Evolutionary conservation across 2,329 filamentous ascomycete species (phyloP).

Genomic region (Exophiala bonariae): DNA sequence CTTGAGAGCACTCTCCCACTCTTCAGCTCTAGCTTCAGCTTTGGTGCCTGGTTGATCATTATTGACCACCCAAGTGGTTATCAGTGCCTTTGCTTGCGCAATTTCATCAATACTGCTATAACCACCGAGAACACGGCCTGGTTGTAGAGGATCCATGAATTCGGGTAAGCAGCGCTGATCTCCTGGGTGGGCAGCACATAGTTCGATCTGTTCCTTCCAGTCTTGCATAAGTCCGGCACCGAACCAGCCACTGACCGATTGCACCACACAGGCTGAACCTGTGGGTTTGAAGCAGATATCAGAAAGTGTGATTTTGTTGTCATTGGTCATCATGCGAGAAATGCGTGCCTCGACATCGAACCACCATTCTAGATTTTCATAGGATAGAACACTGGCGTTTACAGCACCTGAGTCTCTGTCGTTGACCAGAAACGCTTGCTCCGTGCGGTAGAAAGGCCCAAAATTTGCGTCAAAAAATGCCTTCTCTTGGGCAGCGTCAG

Average conservation of each 20-base stretch:
- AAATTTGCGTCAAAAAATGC: conserved; percentile 90
- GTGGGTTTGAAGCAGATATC: conserved; percentile 95
- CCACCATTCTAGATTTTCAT: conserved; percentile 92
- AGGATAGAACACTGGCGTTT: conserved; percentile 74
- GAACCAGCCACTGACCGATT: conserved; percentile 90
- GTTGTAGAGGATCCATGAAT: conserved; percentile 85
- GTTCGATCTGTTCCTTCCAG: conserved; percentile 72
- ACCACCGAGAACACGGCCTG: conserved; percentile 82
- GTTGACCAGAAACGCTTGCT: conserved; percentile 93
- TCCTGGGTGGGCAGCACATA: conserved; percentile 78
- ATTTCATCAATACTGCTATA: conserved; percentile 63
- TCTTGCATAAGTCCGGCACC: conserved; percentile 62
- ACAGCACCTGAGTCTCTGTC: conserved; percentile 72
- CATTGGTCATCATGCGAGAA: conserved; percentile 66
- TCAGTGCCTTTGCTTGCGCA: conserved; percentile 71
- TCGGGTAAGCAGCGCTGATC: conserved; percentile 72
- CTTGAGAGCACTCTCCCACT: conserved; percentile 83
- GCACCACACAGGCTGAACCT: conserved; percentile 84
- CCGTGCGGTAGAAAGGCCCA: conserved; percentile 90
- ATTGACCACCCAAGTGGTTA: conserved; percentile 92
- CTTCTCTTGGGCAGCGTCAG: conserved; percentile 88
- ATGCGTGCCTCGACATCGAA: conserved; percentile 82
- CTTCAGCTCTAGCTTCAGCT: conserved; percentile 72
- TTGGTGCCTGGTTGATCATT: conserved; percentile 76
- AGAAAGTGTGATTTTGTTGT: conserved; percentile 68